phyloP scores from a whole-genome alignment of 495 filamentous ascomycete genomes.

The Neurospora pannonica region DNA sequence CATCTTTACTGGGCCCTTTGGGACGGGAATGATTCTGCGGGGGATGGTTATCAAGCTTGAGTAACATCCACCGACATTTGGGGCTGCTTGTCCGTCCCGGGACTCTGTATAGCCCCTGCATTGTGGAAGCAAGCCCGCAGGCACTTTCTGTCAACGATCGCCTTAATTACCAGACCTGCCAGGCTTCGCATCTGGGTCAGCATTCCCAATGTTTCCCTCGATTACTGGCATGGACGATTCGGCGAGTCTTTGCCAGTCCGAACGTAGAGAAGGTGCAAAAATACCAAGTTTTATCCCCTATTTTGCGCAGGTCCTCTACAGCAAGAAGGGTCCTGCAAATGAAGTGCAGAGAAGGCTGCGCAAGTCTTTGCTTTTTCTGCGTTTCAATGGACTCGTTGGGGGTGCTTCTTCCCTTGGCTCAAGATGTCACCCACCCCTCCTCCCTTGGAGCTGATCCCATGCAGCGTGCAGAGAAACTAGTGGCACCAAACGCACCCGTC shows the following conservation, averaged over 20 bases:
- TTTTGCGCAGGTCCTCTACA: background rate
- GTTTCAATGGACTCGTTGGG: background rate
- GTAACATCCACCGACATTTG: constrained; percentile 6
- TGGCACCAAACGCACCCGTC: constrained; percentile 10
- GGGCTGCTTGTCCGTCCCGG: constrained; percentile 5
- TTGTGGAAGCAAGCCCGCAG: constrained; percentile 13
- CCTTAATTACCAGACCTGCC: background rate
- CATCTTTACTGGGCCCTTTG: background rate
- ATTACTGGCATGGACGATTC: background rate
- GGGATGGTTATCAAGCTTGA: constrained; percentile 6
- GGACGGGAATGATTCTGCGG: constrained; percentile 7
- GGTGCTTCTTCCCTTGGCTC: background rate
- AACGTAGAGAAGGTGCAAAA: background rate
- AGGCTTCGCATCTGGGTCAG: background rate
- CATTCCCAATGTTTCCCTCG: background rate
- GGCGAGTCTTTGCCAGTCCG: background rate
- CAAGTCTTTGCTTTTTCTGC: constrained; percentile 6
- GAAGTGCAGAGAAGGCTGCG: background rate
- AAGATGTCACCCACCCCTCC: constrained; percentile 1
- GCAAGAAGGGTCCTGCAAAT: background rate
- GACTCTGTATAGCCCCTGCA: constrained; percentile 15
- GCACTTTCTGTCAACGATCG: background rate
- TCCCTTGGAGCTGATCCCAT: constrained; percentile 10
- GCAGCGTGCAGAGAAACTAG: constrained; percentile 20
- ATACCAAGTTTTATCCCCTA: background rate